phyloP scores from a whole-genome alignment of 495 filamentous ascomycete species.

The Xylaria intraflava region DNA sequence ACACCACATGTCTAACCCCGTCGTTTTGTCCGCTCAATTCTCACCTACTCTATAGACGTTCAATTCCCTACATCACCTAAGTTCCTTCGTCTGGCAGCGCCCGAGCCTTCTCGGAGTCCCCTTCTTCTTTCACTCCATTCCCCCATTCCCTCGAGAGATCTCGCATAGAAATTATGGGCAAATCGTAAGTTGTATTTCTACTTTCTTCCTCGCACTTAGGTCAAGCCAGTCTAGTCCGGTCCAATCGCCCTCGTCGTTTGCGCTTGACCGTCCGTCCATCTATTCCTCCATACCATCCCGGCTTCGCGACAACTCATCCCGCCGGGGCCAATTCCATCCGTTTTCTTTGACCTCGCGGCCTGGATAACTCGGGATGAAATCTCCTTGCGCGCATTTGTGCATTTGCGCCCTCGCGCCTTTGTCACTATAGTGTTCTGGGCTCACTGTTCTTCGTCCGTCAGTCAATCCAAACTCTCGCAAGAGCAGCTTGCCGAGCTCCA shows the following conservation, averaged over 20 bases:
- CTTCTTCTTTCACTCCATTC: not conserved
- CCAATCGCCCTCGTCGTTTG: too few species aligned
- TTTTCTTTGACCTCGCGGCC: not conserved
- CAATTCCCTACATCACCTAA: not conserved
- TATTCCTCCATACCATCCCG: not conserved
- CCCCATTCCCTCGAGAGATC: not conserved
- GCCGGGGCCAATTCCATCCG: not conserved
- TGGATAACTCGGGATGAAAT: not conserved
- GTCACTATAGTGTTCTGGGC: not conserved
- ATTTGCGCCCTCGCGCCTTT: not conserved
- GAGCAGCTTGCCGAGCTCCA: slow-evolving; percentile 92
- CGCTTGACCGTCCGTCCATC: too few species aligned
- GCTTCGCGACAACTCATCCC: not conserved
- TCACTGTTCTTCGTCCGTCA: slow-evolving; percentile 24
- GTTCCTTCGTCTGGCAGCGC: not conserved
- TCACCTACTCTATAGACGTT: not conserved
- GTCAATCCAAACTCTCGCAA: slow-evolving; percentile 91
- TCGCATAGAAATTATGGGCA: slow-evolving; percentile 34
- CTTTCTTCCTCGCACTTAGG: slow-evolving; percentile 5
- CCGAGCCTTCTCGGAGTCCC: not conserved
- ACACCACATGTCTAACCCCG: not conserved
- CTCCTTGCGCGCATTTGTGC: not conserved
- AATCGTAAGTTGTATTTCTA: slow-evolving; percentile 35
- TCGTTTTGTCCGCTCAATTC: not conserved
- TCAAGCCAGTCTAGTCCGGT: not conserved